Conservation (phyloP, 1,139 yeast genomes). For the Kurtzmaniella quercitrusa region DNA sequence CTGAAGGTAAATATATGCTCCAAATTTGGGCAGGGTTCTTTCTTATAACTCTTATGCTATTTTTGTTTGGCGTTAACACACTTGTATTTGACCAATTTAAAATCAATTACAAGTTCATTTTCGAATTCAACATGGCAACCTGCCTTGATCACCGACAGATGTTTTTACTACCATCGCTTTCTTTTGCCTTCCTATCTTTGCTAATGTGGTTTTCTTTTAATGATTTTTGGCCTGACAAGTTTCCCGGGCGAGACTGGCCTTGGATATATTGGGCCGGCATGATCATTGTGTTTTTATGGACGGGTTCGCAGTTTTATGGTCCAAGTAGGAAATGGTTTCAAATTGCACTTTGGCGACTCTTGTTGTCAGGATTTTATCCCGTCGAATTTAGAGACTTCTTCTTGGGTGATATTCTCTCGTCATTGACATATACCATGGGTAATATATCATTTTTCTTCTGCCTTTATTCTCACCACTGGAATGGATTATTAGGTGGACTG, state of each 20-base stretch:
- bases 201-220: constrained; percentile 74
- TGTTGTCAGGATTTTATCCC: constrained; percentile 83
- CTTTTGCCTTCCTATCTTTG: constrained; percentile 53
- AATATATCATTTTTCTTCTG: constrained; percentile 85
- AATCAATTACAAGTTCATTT: constrained; percentile 86
- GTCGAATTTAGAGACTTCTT: constrained; percentile 95
- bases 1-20: constrained; percentile 56
- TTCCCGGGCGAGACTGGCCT: constrained; percentile 77
- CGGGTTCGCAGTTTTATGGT: constrained; percentile 51
- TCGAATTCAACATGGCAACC: constrained; percentile 75
- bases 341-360: constrained; percentile 64
- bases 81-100: constrained; percentile 68
- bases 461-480: constrained; percentile 69
- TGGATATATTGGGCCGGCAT: constrained; percentile 66
- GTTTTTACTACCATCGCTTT: constrained; percentile 57
- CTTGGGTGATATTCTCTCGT: constrained; percentile 84
- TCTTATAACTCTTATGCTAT: constrained; percentile 52
- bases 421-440: constrained; percentile 83
- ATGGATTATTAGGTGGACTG: constrained; percentile 37
- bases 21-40: constrained; percentile 95
- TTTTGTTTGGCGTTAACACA: constrained; percentile 67
- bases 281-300: constrained; percentile 54
- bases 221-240: constrained; percentile 57
- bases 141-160: constrained; percentile 67
- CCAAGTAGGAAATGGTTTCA: constrained; percentile 71